phyloP scores from a whole-genome alignment of 2,329 filamentous ascomycete species.

The Curvularia sp. region DNA sequence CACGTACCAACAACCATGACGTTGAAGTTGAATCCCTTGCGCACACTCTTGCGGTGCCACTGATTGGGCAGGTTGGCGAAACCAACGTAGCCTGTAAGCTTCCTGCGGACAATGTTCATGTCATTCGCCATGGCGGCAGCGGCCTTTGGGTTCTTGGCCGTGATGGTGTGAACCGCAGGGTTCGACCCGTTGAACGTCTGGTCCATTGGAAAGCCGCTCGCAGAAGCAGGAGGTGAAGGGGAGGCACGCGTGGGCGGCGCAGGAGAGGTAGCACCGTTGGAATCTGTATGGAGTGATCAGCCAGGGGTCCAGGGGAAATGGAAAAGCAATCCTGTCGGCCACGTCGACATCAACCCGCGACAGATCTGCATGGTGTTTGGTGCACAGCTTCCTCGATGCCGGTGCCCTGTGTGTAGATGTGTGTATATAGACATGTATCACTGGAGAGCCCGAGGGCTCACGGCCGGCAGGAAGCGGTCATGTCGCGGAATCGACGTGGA shows the following conservation, averaged over 20 bases:
- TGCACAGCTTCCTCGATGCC: conserved; percentile 13
- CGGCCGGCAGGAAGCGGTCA: conserved; percentile 17
- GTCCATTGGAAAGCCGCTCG: conserved; percentile 64
- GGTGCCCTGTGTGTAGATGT: conserved; percentile 13
- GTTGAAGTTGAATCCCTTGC: conserved; percentile 99
- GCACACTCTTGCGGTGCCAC: conserved; percentile 99
- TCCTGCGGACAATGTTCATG: conserved; percentile 96
- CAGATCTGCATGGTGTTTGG: conserved; percentile 22
- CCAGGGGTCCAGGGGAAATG: conserved; percentile 25
- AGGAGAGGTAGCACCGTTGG: conserved; percentile 54
- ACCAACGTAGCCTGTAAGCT: conserved; percentile 97
- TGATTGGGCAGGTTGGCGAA: conserved; percentile 99
- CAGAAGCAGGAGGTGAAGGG: conserved; percentile 54
- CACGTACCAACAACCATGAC: conserved; percentile 99
- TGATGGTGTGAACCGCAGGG: conserved; percentile 64
- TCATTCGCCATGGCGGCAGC: conserved; percentile 58
- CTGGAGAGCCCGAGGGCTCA: conserved; percentile 13
- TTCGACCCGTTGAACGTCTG: conserved; percentile 61
- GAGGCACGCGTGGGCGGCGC: conserved; percentile 56
- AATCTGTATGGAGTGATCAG: conserved; percentile 49
- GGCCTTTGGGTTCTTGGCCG: conserved; percentile 69
- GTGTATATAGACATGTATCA: conserved; percentile 7
- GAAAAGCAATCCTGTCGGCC: conserved; percentile 10
- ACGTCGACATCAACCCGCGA: conserved; percentile 24
- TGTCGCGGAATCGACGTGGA: conserved; percentile 19